These are phyloP conservation scores for Populus hybrid DNA, from an alignment of 441 rosid genomes.

Conservation along the genomic window DNA sequence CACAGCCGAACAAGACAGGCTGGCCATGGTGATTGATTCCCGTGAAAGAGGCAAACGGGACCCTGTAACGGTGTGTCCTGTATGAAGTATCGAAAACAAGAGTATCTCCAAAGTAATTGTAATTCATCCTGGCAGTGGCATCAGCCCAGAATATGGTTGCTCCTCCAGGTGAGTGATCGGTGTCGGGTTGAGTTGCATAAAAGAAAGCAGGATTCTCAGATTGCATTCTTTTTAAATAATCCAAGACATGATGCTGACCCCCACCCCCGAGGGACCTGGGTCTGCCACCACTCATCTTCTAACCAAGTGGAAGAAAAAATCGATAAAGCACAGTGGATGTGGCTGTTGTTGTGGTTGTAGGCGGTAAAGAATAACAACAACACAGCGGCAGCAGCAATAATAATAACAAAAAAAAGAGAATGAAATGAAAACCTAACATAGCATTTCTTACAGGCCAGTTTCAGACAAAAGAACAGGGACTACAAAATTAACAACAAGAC, in stretches of 20 bases:
- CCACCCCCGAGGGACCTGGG: constrained; percentile 39
- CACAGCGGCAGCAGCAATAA: not conserved
- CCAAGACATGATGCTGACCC: constrained; percentile 45
- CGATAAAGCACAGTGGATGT: not conserved
- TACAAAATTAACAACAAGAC: not conserved
- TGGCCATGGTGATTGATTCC: constrained; percentile 77
- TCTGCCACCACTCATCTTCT: constrained; percentile 43
- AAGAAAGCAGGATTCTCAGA: constrained; percentile 61
- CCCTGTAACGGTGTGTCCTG: constrained; percentile 37
- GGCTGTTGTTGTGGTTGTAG: not conserved
- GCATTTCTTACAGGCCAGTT: not conserved
- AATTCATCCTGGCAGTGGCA: constrained; percentile 52
- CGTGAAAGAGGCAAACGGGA: constrained; percentile 70
- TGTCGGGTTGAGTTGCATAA: constrained; percentile 47
- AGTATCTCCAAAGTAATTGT: constrained; percentile 58
- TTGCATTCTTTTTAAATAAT: constrained; percentile 53
- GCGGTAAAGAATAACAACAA: not conserved
- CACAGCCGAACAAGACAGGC: constrained; percentile 71
- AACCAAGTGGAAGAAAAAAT: not conserved
- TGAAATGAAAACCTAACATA: not conserved
- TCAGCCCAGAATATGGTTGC: constrained; percentile 74
- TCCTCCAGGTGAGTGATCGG: constrained; percentile 17
- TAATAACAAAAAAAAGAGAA: too few relatives aligned
- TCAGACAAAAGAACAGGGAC: not conserved
- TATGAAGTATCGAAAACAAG: constrained; percentile 49